Base-by-base conservation (phyloP, 805 yeast genomes). In the Candida hungchunana region DNA sequence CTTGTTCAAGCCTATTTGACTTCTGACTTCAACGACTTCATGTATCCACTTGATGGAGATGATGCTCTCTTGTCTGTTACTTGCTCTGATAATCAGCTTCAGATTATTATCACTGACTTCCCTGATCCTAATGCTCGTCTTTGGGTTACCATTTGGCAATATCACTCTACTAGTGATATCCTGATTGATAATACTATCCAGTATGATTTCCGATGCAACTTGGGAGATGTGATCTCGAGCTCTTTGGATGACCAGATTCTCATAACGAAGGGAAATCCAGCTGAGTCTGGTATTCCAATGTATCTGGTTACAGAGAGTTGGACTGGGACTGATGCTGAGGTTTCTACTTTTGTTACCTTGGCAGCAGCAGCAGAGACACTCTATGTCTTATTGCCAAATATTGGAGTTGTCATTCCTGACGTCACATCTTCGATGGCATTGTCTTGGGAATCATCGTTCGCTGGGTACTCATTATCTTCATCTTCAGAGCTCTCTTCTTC, bases 11-110 rank as follows among this genome's bases (percentile, higher is more conserved):
- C 48, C 6, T 45, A 42, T 24, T 25, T 49, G 5, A 40, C 66
- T 4, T 49, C 51, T 23, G 42, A 50, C 11, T 56, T 55, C 32
- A 65, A 65, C 37, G 62, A 57, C 32, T 64, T 62, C 58, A 43
- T 49, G 26, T 55, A 60, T 14, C 65, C 67, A 16, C 34, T 36
- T 6, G 35, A 40, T 3, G 44, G 39, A 4, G 27, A 22, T 11
- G 17, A 40, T 6, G 29, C 46, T 15, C 32, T 34, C 15, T 42
- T 45, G 7, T 15, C 31, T 13, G 32, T 53, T 14, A 23, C 38
- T 4, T 62, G 67, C 40, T 40, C 55, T 21, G 47, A 52, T 17
- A 39, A 44, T 21, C n/a, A 29, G 20, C 45, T 53, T 20, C 34
- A 39, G 7, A 29, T 61, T 4, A 24, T 53, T 5, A 32, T 40